Percentiles rank a stretch among this genome's conserved stretches.
These are phyloP conservation scores for Casuarina cunninghamiana DNA, from an alignment of 306 rosid genomes.

Conservation along the genomic window DNA sequence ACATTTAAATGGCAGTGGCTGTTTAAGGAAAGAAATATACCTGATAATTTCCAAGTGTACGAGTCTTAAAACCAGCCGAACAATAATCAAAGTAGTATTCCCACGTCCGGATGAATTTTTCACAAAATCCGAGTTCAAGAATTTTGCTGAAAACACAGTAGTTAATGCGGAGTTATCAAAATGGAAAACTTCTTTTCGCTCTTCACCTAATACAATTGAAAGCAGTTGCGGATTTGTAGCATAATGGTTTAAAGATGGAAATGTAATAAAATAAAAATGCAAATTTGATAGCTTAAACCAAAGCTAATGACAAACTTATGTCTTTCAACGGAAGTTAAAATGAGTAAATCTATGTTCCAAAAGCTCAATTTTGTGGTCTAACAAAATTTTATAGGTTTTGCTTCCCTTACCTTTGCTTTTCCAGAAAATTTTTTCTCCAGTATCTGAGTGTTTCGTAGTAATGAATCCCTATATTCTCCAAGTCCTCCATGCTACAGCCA, in stretches of 20 bases:
- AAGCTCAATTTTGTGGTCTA: not conserved
- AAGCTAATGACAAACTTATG: not conserved
- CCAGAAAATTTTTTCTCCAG: conserved; percentile 85
- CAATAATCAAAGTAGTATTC: conserved; percentile 55
- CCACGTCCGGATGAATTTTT: conserved; percentile 51
- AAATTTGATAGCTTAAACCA: not conserved
- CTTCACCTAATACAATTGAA: not conserved
- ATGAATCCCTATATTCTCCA: conserved; percentile 84
- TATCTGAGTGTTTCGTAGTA: conserved; percentile 78
- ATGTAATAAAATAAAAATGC: not conserved
- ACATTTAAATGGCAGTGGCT: not conserved
- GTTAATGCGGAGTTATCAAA: not conserved
- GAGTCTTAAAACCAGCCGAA: conserved; percentile 49
- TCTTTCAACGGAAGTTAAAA: not conserved
- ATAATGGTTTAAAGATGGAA: not conserved
- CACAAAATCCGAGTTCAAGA: conserved; percentile 41
- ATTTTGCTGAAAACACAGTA: conserved; percentile 35
- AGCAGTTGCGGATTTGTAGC: not conserved
- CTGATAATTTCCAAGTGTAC: conserved; percentile 48
- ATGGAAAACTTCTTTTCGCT: not conserved
- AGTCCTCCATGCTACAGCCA: conserved; percentile 28
- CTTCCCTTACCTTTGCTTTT: conserved; percentile 50
- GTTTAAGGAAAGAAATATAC: conserved; percentile 16
- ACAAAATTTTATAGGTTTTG: not conserved
- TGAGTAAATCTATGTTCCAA: not conserved